Evolutionary conservation across 2,329 filamentous ascomycete species (phyloP), one percentile per base, ranked within the genome.

Genomic region (Paracorniculantispora psalliotae): DNA sequence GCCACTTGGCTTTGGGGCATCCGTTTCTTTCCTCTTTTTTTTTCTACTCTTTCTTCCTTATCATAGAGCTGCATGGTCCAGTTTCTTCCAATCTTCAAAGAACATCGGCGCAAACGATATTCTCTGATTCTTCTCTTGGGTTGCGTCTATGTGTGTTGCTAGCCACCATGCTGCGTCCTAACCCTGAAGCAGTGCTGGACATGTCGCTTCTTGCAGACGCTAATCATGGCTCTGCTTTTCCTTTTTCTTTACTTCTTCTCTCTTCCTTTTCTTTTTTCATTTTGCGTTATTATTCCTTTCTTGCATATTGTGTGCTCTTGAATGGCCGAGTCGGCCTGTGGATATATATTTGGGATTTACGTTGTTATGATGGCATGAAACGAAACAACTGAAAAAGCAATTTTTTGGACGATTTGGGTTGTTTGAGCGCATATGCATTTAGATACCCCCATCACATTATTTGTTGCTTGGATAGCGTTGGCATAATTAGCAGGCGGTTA

Each of bases 401-500:
- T 49, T 49, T 30, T 53, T 23, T n/a, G 21, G 28, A 12, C 33
- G 28, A 28, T 30, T 26, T 48, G 44, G 54, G 49, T 54, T 54
- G 21, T 39, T 59, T 48, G n/a, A 35, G 49, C 57, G 33, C 19
- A 53, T 48, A 59, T 44, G 57, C 57, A 59, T 59, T 30, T 54
- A 37, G 52, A 60, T 60, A 60, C 58, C 58, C 50, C 39, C 35
- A 52, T 57, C 28, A 59, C 61, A 59, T 47, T 28, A 53, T 53
- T 51, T 48, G 60, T 30, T 53, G 39, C 57, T 54, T 56, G 43
- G 51, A 47, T 59, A 60, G 59, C 59, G 59, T 62, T 46, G 28
- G 41, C 53, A 56, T 59, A 48, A 50, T 60, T 59, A 53, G 57
- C 55, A 57, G 62, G 54, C 59, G 26, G 39, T n/a, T 55, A 47